Percentiles rank a stretch among this genome's conserved stretches.
Conservation (phyloP, 2,329 filamentous ascomycete genomes). For the Calonectria multiphialidica region DNA sequence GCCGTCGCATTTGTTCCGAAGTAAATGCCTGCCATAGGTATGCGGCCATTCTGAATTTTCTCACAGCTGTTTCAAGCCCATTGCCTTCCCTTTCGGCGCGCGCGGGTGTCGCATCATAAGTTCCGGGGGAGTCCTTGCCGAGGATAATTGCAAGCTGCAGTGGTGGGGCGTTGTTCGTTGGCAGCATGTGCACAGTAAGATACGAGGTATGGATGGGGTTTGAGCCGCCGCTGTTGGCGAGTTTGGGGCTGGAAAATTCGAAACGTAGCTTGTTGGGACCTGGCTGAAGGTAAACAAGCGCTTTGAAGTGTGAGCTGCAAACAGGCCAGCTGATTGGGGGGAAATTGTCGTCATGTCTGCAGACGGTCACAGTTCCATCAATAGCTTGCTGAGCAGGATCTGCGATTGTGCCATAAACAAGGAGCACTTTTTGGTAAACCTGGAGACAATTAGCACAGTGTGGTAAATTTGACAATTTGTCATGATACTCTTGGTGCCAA, state of each 20-base stretch:
- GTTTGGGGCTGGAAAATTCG: conserved; percentile 87
- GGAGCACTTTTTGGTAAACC: conserved; percentile 92
- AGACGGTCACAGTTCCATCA: conserved; percentile 84
- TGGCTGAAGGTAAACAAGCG: conserved; percentile 88
- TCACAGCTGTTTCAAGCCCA: conserved; percentile 80
- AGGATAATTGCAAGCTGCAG: conserved; percentile 90
- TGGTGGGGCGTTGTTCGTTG: conserved; percentile 81
- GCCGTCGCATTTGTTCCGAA: conserved; percentile 93
- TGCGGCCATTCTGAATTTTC: conserved; percentile 94
- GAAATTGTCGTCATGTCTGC: conserved; percentile 87
- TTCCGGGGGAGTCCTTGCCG: conserved; percentile 87
- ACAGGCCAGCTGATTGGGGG: conserved; percentile 90
- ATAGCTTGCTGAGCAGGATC: conserved; percentile 76
- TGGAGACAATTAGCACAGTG: conserved; percentile 54
- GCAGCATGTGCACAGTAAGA: conserved; percentile 88
- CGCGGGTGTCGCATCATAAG: conserved; percentile 85
- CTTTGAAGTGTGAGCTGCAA: conserved; percentile 90
- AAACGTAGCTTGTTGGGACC: conserved; percentile 90
- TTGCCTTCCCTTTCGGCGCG: conserved; percentile 85
- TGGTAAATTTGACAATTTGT: not conserved
- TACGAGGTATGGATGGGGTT: conserved; percentile 82
- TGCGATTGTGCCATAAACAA: conserved; percentile 85
- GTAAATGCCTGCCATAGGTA: conserved; percentile 99
- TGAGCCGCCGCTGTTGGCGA: conserved; percentile 75
- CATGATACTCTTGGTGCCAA: conserved; percentile 6